Percentiles rank a stretch among this genome's conserved stretches.
phyloP scores from a whole-genome alignment of 1,284 basidiomycete species.

The Irpex sp. region DNA sequence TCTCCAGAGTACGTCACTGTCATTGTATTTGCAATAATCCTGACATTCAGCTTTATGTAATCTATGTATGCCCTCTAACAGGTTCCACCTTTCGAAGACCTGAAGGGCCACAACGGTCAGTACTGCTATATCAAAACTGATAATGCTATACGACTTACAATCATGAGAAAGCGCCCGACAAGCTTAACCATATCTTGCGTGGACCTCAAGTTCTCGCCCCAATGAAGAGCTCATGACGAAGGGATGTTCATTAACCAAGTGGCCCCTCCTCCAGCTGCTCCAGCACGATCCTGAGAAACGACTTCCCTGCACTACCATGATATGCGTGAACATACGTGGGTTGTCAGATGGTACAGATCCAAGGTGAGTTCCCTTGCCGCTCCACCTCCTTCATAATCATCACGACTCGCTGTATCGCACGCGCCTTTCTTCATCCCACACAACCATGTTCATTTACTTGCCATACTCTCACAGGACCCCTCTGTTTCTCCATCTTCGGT shows the following conservation, averaged over 20 bases:
- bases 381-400: neutral
- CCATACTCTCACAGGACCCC: neutral
- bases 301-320: conserved; percentile 64
- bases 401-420: neutral
- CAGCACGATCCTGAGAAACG: conserved; percentile 84
- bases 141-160: conserved; percentile 71
- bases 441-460: neutral
- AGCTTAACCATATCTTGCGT: conserved; percentile 61
- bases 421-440: neutral
- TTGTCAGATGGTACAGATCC: conserved; percentile 63
- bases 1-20: too few relatives aligned
- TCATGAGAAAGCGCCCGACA: conserved; percentile 28
- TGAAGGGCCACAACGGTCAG: conserved; percentile 71
- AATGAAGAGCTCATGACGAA: conserved; percentile 57
- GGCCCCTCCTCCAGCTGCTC: conserved; percentile 58
- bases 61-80: too few relatives aligned
- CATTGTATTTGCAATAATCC: too few relatives aligned
- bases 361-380: neutral
- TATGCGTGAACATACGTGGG: conserved; percentile 91
- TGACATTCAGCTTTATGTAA: too few relatives aligned
- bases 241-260: conserved; percentile 30
- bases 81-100: conserved; percentile 88
- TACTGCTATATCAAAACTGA: conserved; percentile 2
- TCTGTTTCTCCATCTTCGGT: neutral
- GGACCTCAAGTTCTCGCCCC: conserved; percentile 73